Base-by-base conservation (phyloP, 495 filamentous ascomycete genomes). In the Amphirosellinia nigrospora region DNA sequence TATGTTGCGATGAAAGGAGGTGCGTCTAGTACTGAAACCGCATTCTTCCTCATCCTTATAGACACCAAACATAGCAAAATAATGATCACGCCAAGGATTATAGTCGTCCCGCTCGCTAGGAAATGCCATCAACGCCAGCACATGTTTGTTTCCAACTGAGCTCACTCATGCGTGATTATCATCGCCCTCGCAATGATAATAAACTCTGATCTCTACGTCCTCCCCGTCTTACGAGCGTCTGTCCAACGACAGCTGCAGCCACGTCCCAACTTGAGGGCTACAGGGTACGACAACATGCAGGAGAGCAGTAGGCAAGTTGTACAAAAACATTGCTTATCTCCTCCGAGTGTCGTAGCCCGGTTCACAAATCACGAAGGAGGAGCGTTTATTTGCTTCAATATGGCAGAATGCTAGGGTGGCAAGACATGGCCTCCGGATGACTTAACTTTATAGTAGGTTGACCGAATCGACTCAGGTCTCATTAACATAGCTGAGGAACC, bases 281-380 rank as follows among this genome's bases (percentile, higher is more conserved):
- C 23, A 19, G 55, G 34, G 56, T n/a, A 41, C 39, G 15, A 15
- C 3, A 32, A 56, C 39, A 60, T 41, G 56, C n/a, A 45, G 46
- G 13, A 19, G 38, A 46, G 15, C 26, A 45, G n/a, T 9, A 30
- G 34, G 10, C 28, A 10, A 30, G 59, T 46, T 32, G 15, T 45
- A 45, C 59, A 15, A 45, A 2, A 62, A 45, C 10, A 62, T 60
- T 60, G 56, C 59, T 21, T 41, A 45, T 62, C 59, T 28, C 15
- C 46, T 26, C 39, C n/a, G n/a, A 6, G 45, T 43, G 38, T 26
- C 30, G 36, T 61, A 43, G 38, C 21, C 21, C 59, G 59, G 45
- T 46, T 19, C 59, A 62, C 59, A 45, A 43, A 62, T 62, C 21
- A 23, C 45, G 23, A 23, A 43, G 15, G 21, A 43, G 38, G 21